Evolutionary conservation across 169 alveolate species (phyloP).

Genomic region (Sarcocystis neurona): DNA sequence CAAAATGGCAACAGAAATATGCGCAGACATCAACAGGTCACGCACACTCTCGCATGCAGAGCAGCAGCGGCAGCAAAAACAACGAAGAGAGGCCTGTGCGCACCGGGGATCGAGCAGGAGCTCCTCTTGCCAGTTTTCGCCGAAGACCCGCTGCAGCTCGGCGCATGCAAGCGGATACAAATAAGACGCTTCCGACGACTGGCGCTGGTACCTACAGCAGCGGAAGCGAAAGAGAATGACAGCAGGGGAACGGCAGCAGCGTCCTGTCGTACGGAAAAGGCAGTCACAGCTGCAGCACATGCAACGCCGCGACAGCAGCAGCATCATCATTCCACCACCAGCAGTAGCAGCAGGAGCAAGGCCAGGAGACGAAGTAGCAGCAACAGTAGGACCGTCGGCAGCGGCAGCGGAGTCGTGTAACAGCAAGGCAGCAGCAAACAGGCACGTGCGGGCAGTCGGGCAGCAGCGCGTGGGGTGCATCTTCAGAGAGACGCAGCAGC

Average conservation of each 20-base stretch:
- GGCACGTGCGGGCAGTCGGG: too few relatives aligned
- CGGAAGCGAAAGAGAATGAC: not conserved
- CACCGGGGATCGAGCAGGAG: constrained; percentile 1
- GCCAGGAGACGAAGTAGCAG: not conserved
- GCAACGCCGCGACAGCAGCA: not conserved
- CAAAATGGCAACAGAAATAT: not conserved
- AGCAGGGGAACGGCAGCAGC: not conserved
- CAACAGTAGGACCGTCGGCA: not conserved
- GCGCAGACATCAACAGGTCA: not conserved
- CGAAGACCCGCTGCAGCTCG: not conserved
- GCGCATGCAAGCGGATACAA: not conserved
- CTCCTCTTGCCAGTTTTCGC: constrained; percentile 22
- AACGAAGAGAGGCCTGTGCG: too few relatives aligned
- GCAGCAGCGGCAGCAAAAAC: too few relatives aligned
- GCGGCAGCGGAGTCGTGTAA: too few relatives aligned
- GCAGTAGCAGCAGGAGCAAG: not conserved
- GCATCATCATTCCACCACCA: not conserved
- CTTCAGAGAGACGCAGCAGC: too few relatives aligned
- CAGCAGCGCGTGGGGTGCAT: too few relatives aligned
- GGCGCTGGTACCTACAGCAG: not conserved
- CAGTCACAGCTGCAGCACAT: too few relatives aligned
- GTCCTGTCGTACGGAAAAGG: too few relatives aligned
- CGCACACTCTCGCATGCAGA: not conserved
- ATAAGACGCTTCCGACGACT: not conserved
- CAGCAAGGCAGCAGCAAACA: too few relatives aligned